Conservation (phyloP, 2,329 filamentous ascomycete species). For the Aureobasidium sp. region DNA sequence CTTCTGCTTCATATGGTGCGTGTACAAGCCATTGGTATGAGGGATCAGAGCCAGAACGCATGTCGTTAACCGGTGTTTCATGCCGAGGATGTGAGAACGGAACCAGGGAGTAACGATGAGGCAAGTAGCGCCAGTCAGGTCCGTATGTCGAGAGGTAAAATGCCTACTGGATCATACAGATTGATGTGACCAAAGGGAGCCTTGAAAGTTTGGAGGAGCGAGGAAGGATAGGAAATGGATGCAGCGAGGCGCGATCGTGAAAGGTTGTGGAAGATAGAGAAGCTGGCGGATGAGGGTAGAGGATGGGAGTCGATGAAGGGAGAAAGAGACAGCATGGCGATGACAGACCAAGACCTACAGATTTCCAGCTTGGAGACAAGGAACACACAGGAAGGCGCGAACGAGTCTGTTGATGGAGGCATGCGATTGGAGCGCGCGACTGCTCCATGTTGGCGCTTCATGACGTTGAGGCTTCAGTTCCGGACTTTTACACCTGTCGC, state of each 20-base stretch:
- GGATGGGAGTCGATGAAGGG: neutral
- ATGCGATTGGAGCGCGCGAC: neutral
- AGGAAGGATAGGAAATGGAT: neutral
- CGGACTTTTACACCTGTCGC: neutral
- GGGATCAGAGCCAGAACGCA: neutral
- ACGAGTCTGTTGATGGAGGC: neutral
- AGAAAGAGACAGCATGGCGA: neutral
- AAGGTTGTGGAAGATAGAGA: neutral
- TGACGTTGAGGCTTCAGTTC: constrained; percentile 2
- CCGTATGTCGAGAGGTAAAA: neutral
- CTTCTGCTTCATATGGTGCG: constrained; percentile 24
- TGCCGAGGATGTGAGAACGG: neutral
- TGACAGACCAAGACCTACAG: neutral
- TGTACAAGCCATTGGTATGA: constrained; percentile 16
- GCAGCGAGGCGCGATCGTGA: neutral
- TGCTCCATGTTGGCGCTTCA: constrained; percentile 3
- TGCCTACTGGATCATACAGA: neutral
- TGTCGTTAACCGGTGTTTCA: neutral
- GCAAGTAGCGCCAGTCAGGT: neutral
- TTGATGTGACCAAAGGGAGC: neutral
- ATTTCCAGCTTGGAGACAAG: neutral
- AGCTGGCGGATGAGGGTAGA: neutral
- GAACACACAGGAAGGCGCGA: constrained; percentile 4
- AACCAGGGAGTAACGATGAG: neutral
- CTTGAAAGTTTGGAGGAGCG: neutral